A percentile compares a stretch with the other conserved stretches of the same genome.
These are phyloP conservation scores for Plasmodium cynomolgi DNA, from an alignment of 169 alveolate genomes.

Conservation along the genomic window DNA sequence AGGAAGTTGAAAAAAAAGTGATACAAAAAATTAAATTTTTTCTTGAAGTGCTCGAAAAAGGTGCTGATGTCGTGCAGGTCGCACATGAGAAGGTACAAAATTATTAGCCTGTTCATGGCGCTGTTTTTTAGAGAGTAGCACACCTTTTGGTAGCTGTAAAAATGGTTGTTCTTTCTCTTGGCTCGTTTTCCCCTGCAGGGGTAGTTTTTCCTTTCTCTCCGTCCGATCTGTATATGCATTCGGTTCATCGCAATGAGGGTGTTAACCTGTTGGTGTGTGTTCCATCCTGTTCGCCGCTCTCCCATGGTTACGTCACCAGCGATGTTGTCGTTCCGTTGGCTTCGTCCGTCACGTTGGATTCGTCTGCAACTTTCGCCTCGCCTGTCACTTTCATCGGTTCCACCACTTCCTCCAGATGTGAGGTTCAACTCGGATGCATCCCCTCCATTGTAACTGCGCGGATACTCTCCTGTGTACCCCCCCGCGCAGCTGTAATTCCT, in stretches of 20 bases:
- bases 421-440: background rate
- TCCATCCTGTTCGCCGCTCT: background rate
- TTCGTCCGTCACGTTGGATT: background rate
- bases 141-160: background rate
- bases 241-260: background rate
- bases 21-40: slow-evolving; percentile 17
- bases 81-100: slow-evolving; percentile 22
- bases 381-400: too few species aligned
- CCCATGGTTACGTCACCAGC: background rate
- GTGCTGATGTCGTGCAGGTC: slow-evolving; percentile 9
- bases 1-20: slow-evolving; percentile 46
- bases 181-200: background rate
- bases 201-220: background rate
- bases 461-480: too few species aligned
- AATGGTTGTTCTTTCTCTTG: background rate
- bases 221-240: slow-evolving; percentile 2
- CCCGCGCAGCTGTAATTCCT: background rate
- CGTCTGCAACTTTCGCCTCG: too few species aligned
- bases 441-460: background rate
- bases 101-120: slow-evolving; percentile 21
- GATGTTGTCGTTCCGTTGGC: background rate
- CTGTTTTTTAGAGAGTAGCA: slow-evolving; percentile 10
- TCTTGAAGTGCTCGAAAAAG: slow-evolving; percentile 27
- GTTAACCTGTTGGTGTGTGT: background rate
- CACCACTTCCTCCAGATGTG: background rate